A percentile compares a stretch with the other conserved stretches of the same genome.
These are phyloP conservation scores for Gelatoporia subvermispora DNA, from an alignment of 768 basidiomycete genomes.

Conservation along the genomic window DNA sequence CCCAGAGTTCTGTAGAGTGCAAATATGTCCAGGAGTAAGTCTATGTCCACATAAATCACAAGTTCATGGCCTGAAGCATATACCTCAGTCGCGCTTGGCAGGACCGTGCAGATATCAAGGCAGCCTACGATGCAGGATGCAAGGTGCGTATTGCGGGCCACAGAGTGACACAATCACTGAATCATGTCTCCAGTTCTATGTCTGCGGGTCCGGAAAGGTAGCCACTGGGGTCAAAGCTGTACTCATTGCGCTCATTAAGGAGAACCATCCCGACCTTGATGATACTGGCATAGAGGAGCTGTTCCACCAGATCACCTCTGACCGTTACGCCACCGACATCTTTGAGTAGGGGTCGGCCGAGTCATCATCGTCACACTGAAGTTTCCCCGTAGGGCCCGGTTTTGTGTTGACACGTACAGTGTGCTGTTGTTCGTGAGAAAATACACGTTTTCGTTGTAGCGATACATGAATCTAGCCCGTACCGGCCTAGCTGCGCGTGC, in stretches of 20 bases:
- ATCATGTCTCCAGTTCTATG: constrained; percentile 26
- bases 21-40: constrained; percentile 15
- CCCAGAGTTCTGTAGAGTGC: constrained; percentile 9
- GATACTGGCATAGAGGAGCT: constrained; percentile 19
- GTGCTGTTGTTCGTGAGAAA: no score
- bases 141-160: constrained; percentile 19
- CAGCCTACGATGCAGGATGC: constrained; percentile 27
- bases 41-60: no score
- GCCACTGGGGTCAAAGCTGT: constrained; percentile 33
- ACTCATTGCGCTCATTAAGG: constrained; percentile 31
- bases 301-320: constrained; percentile 23
- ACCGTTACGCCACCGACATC: constrained; percentile 40
- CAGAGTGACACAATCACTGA: no score
- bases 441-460: no score
- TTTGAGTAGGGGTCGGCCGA: constrained; percentile 40
- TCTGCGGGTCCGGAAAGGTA: constrained; percentile 33
- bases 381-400: no score
- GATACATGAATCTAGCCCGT: no score
- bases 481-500: no score
- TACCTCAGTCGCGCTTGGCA: constrained; percentile 34
- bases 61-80: not conserved
- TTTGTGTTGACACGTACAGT: no score
- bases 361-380: no score
- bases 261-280: constrained; percentile 3
- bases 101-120: constrained; percentile 29